Conservation (phyloP, 2,329 filamentous ascomycete species). For the Fusarium zealandicum region DNA sequence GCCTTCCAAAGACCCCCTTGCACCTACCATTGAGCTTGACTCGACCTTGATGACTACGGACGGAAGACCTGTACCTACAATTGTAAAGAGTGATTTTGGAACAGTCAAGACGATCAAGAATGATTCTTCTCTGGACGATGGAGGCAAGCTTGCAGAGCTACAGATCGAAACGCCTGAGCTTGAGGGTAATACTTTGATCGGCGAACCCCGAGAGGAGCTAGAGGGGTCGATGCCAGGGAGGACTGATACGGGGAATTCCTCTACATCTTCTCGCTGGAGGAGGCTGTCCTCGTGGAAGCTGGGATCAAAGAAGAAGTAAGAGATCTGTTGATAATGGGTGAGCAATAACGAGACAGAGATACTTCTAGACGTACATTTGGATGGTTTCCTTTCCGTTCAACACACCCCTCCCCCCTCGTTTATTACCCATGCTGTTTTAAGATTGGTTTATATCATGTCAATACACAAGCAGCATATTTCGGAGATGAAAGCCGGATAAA, state of each 20-base stretch:
- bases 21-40: conserved; percentile 22
- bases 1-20: not conserved
- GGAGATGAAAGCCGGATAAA: not conserved
- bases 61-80: not conserved
- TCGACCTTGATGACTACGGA: conserved; percentile 4
- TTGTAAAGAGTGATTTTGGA: not conserved
- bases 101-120: not conserved
- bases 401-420: too few relatives aligned
- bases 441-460: too few relatives aligned
- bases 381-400: too few relatives aligned
- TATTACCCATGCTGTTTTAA: too few relatives aligned
- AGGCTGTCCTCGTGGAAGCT: conserved; percentile 37
- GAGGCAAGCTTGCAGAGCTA: conserved; percentile 19
- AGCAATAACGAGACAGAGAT: too few relatives aligned
- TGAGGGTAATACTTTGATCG: conserved; percentile 15
- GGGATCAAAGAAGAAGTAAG: conserved; percentile 23
- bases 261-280: conserved; percentile 24
- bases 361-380: too few relatives aligned
- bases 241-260: conserved; percentile 11
- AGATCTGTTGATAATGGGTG: not conserved
- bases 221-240: conserved; percentile 4
- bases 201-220: conserved; percentile 11
- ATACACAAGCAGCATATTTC: too few relatives aligned
- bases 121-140: not conserved
- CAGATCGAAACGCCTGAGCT: conserved; percentile 30